phyloP scores from a whole-genome alignment of 345 rosid genomes.

The Salix exigua region DNA sequence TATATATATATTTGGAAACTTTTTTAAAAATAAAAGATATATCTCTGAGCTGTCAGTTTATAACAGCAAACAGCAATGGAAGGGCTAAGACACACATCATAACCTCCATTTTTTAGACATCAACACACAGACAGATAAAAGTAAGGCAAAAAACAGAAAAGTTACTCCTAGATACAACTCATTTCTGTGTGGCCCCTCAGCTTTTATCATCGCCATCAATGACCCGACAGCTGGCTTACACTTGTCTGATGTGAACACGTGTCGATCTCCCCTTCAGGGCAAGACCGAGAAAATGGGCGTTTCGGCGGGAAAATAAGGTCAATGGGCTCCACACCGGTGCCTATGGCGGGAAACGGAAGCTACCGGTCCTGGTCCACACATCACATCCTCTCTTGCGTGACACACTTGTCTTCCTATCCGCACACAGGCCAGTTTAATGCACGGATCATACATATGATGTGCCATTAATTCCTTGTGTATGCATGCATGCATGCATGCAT shows the following conservation, averaged over 20 bases:
- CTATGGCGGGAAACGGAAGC: slow-evolving; percentile 45
- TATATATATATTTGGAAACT: too few relatives aligned
- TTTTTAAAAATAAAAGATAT: neutral
- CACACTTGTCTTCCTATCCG: slow-evolving; percentile 3
- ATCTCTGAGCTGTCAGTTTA: neutral
- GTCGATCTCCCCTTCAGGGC: neutral
- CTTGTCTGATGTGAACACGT: neutral
- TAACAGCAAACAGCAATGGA: neutral
- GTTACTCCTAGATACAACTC: neutral
- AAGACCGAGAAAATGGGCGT: neutral
- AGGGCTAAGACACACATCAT: neutral
- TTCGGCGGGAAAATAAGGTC: slow-evolving; percentile 34
- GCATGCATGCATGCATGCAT: too few relatives aligned
- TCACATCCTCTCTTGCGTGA: slow-evolving; percentile 20
- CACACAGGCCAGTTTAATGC: neutral
- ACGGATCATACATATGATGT: neutral
- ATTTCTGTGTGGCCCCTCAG: neutral
- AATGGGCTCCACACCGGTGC: slow-evolving; percentile 26
- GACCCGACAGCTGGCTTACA: slow-evolving; percentile 9
- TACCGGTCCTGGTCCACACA: slow-evolving; percentile 13
- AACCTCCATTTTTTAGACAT: too few relatives aligned
- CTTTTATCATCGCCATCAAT: neutral
- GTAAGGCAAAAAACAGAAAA: neutral
- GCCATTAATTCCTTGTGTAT: too few relatives aligned
- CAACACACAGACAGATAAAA: neutral